phyloP scores from a whole-genome alignment of 2,329 filamentous ascomycete species.

The Aspergillus fructus region DNA sequence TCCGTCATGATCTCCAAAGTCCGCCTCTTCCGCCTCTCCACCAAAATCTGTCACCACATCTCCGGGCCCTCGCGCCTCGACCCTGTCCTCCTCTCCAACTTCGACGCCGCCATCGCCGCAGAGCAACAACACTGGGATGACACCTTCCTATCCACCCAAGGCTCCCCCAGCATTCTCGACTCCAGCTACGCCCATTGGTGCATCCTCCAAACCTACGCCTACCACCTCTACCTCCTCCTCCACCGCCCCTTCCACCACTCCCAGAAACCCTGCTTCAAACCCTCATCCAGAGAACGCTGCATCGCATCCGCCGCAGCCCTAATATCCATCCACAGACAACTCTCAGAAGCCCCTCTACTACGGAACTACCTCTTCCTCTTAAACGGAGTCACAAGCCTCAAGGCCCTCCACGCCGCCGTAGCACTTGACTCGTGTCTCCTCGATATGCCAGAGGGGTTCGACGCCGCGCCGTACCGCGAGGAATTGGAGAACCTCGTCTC shows the following conservation, averaged over 20 bases:
- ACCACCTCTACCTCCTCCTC: conserved; percentile 30
- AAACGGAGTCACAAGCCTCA: background rate
- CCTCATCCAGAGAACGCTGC: conserved; percentile 20
- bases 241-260: conserved; percentile 24
- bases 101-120: conserved; percentile 17
- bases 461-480: no score
- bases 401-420: background rate
- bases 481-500: no score
- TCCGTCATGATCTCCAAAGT: conserved; percentile 31
- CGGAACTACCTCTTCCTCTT: background rate
- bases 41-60: conserved; percentile 24
- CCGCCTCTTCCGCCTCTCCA: conserved; percentile 28
- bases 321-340: conserved; percentile 20
- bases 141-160: conserved; percentile 13
- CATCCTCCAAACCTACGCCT: conserved; percentile 30
- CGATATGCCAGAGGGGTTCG: no score
- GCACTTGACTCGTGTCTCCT: background rate
- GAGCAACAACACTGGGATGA: conserved; percentile 22
- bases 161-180: conserved; percentile 18
- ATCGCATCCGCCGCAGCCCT: conserved; percentile 21
- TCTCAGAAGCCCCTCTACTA: background rate
- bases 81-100: background rate
- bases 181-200: conserved; percentile 27
- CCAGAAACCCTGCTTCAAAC: background rate
- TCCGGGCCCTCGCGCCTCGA: conserved; percentile 12